A percentile compares a stretch with the other conserved stretches of the same genome.
phyloP scores from a whole-genome alignment of 768 basidiomycete species.

The Trametes villosa region DNA sequence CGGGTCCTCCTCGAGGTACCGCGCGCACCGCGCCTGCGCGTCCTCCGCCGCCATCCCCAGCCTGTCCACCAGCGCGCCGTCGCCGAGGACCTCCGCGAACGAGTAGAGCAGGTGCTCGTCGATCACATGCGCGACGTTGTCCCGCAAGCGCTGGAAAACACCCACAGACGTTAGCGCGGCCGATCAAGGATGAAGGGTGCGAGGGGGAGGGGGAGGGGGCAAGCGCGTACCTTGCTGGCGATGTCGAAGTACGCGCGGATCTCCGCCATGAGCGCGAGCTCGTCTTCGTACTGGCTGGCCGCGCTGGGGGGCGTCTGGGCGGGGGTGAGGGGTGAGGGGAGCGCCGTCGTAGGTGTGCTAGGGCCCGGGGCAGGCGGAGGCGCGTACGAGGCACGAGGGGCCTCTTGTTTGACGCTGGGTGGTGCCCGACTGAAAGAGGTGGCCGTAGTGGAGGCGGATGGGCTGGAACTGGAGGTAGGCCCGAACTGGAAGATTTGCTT shows the following conservation, averaged over 20 bases:
- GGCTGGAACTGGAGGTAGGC: too few relatives aligned
- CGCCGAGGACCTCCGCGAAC: slow-evolving; percentile 36
- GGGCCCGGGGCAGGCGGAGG: too few relatives aligned
- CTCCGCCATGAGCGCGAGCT: slow-evolving; percentile 6
- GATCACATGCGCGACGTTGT: slow-evolving; percentile 21
- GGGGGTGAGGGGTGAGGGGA: too few relatives aligned
- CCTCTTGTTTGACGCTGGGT: too few relatives aligned
- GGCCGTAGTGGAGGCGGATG: too few relatives aligned
- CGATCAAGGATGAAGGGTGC: background rate
- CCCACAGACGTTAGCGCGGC: background rate
- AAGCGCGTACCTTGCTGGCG: background rate
- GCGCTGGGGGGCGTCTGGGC: too few relatives aligned
- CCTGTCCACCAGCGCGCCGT: slow-evolving; percentile 37
- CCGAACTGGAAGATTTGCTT: too few relatives aligned
- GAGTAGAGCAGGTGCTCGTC: slow-evolving; percentile 40
- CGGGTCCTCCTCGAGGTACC: slow-evolving; percentile 51
- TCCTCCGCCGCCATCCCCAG: slow-evolving; percentile 39
- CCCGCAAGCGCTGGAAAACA: slow-evolving; percentile 20
- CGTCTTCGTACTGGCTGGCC: slow-evolving; percentile 4
- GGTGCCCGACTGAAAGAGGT: too few relatives aligned
- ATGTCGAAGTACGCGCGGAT: slow-evolving; percentile 8
- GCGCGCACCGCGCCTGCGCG: slow-evolving; percentile 41
- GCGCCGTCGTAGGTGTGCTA: too few relatives aligned
- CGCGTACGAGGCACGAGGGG: too few relatives aligned
- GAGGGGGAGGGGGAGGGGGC: background rate